Percentiles rank a stretch among this genome's conserved stretches.
phyloP scores from a whole-genome alignment of 2,329 filamentous ascomycete species.

The Arthrobotrys entomopaga region DNA sequence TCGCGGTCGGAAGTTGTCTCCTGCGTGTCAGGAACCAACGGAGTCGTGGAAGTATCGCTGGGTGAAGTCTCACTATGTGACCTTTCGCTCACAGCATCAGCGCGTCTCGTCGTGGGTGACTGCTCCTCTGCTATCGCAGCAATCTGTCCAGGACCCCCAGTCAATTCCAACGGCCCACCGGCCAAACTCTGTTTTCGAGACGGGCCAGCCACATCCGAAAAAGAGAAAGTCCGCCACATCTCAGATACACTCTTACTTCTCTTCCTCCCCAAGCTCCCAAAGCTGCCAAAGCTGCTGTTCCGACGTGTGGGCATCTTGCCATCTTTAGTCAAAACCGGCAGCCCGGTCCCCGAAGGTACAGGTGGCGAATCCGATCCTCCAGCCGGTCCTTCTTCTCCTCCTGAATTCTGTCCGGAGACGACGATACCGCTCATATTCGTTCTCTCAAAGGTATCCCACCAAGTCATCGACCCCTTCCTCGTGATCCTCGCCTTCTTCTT shows the following conservation, averaged over 20 bases:
- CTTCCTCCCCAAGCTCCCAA: conserved; percentile 29
- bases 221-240: conserved; percentile 45
- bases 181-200: conserved; percentile 29
- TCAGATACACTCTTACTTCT: conserved; percentile 33
- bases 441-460: conserved; percentile 54
- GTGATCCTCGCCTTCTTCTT: conserved; percentile 41
- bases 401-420: conserved; percentile 33
- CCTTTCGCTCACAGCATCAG: background rate
- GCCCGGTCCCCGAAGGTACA: background rate
- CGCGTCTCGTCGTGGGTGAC: background rate
- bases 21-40: conserved; percentile 6
- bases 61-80: conserved; percentile 3
- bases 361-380: conserved; percentile 10
- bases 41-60: conserved; percentile 8
- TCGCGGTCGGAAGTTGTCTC: too few relatives aligned
- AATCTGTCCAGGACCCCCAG: conserved; percentile 4
- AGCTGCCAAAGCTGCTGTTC: conserved; percentile 44
- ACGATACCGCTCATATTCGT: conserved; percentile 25
- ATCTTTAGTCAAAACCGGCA: conserved; percentile 6
- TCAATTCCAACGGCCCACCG: background rate
- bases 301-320: conserved; percentile 21
- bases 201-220: conserved; percentile 21
- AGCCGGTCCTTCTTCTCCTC: conserved; percentile 16
- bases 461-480: conserved; percentile 52
- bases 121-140: conserved; percentile 46